A percentile compares a stretch with the other conserved stretches of the same genome.
Evolutionary conservation across 73 alveolate genomes (phyloP).

Genomic region (Tetrahymena malaccensis): DNA sequence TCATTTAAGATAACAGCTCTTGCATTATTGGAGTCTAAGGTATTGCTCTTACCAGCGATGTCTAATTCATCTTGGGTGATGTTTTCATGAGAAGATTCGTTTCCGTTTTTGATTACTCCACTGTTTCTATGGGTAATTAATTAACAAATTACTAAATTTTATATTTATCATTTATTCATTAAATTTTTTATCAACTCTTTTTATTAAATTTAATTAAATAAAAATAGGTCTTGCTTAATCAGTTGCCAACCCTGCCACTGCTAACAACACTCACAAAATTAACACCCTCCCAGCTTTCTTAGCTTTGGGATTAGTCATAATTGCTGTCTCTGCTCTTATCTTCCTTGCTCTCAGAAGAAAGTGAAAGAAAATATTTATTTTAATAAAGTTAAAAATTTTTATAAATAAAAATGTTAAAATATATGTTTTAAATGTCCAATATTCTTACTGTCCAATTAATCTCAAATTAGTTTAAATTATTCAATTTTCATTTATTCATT

Average conservation of each 20-base stretch:
- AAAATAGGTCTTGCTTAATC: background rate
- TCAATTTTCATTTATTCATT: too few relatives aligned
- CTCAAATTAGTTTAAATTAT: too few relatives aligned
- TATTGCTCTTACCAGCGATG: background rate
- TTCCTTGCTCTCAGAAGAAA: background rate
- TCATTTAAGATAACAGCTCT: background rate
- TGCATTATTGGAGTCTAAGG: background rate
- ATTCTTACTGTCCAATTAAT: too few relatives aligned
- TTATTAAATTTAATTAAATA: background rate
- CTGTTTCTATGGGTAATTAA: background rate
- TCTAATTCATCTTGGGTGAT: background rate
- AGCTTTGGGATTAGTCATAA: background rate
- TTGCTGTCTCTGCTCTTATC: background rate
- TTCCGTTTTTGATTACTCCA: background rate
- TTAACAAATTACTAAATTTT: background rate
- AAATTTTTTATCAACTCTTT: background rate
- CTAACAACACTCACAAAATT: background rate
- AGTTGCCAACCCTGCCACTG: background rate
- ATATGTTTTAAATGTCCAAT: background rate
- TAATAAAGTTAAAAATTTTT: too few relatives aligned
- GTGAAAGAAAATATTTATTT: background rate
- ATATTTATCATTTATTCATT: background rate
- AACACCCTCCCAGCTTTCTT: background rate
- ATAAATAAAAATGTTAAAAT: background rate
- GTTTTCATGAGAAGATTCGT: background rate